Evolutionary conservation across 2,329 filamentous ascomycete species (phyloP).

Genomic region (Ceratocystis colombiana): DNA sequence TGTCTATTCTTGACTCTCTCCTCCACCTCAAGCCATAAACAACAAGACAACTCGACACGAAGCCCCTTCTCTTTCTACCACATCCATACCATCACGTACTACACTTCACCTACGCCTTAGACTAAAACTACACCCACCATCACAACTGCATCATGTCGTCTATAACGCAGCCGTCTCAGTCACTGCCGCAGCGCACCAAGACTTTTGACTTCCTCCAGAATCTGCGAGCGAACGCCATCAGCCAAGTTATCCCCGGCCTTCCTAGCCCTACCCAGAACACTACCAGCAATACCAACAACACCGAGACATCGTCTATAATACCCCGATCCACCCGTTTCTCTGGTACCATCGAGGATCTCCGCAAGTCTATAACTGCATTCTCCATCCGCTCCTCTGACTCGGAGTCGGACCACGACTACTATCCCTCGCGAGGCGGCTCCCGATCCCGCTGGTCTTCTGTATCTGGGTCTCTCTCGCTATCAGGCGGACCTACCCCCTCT

Average conservation of each 20-base stretch:
- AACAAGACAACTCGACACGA: background rate
- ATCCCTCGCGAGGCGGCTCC: conserved; percentile 14
- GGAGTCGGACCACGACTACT: conserved; percentile 23
- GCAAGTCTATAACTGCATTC: conserved; percentile 26
- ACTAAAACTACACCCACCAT: background rate
- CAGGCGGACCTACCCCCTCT: background rate
- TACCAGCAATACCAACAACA: background rate
- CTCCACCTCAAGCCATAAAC: background rate
- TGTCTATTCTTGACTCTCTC: conserved; percentile 7
- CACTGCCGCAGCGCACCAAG: conserved; percentile 19
- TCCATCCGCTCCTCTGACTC: conserved; percentile 25
- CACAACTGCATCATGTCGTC: conserved; percentile 13
- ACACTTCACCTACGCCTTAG: too few species aligned
- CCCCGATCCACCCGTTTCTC: conserved; percentile 24
- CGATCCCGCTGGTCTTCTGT: conserved; percentile 22
- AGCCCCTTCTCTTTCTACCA: background rate
- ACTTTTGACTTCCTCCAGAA: conserved; percentile 23
- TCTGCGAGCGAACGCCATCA: conserved; percentile 20
- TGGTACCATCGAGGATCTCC: conserved; percentile 26
- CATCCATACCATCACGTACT: too few species aligned
- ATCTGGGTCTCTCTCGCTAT: conserved; percentile 18
- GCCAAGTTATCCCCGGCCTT: conserved; percentile 13
- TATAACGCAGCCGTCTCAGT: conserved; percentile 1
- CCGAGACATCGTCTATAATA: conserved; percentile 7
- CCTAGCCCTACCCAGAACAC: conserved; percentile 17